Evolutionary conservation across 2,329 filamentous ascomycete genomes (phyloP), one percentile per base, ranked within the genome.

Genomic region (Penicillium sp.): DNA sequence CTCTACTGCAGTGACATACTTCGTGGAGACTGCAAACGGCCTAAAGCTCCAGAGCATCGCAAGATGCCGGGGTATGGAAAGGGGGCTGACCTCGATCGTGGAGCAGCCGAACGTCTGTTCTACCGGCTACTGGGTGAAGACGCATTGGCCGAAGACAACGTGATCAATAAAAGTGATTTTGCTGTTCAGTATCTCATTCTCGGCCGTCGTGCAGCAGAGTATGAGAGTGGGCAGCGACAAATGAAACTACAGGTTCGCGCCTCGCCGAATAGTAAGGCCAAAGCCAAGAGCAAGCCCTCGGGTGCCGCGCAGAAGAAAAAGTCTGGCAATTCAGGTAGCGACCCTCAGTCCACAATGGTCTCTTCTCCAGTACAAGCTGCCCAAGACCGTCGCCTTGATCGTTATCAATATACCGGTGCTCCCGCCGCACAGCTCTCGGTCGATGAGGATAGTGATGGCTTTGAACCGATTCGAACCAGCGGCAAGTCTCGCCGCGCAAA

Each of bases 1-100:
- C 81, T 87, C 17, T 89, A 96, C 70, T 93, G 91, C 70, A 86
- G 90, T n/a, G 92, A 97, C 68, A 83, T 96, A 36, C 85, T 97
- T 63, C 83, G 88, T 61, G 94, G 93, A 7, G 86, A 83, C 57
- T 84, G 82, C 57, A 85, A 84, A 58, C 83, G 84, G 56, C 78
- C 84, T 42, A 82, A 84, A 41, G 78, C 60, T 38, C 60, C 82
- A 15, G 70, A 77, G 4, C 84, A 86, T 38, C 79, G 84, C 38
- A 68, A 75, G 7, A 62, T 85, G 10, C 75, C 83, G 19, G 83
- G 87, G 57, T 87, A 86, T 72, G 91, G 91, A 15, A 81, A 83
- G 42, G 92, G 89, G 15, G 85, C 83, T 61, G 79, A 84, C 17
- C 77, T 96, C 65, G 87, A 89, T 57, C 86, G 89, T 67, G 85